Conservation (phyloP, 2,329 filamentous ascomycete genomes). For the Rhynchosporium agropyri region DNA sequence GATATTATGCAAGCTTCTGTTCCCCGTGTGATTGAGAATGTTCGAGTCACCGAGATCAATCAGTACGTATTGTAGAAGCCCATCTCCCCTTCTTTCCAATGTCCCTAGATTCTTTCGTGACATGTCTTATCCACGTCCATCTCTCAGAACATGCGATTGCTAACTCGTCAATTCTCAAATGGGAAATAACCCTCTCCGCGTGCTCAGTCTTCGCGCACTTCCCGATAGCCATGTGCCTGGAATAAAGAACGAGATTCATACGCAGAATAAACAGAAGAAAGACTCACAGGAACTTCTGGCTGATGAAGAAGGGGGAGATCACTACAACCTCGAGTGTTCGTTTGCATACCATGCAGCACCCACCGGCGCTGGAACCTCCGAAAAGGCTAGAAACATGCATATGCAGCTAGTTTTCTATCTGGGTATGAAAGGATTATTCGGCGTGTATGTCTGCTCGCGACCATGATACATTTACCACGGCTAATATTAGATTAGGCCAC, state of each 20-base stretch:
- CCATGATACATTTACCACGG: background rate
- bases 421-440: slow-evolving; percentile 51
- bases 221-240: slow-evolving; percentile 81
- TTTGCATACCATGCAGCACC: slow-evolving; percentile 91
- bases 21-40: slow-evolving; percentile 87
- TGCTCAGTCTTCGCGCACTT: slow-evolving; percentile 83
- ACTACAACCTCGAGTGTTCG: slow-evolving; percentile 89
- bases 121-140: too few species aligned
- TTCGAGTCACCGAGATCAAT: slow-evolving; percentile 91
- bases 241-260: slow-evolving; percentile 78
- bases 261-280: slow-evolving; percentile 77
- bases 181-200: slow-evolving; percentile 85
- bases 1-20: slow-evolving; percentile 98
- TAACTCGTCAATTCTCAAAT: too few species aligned
- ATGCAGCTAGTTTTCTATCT: slow-evolving; percentile 96
- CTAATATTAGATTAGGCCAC: slow-evolving; percentile 24
- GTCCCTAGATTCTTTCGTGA: too few species aligned
- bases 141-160: too few species aligned
- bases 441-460: slow-evolving; percentile 25
- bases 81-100: too few species aligned
- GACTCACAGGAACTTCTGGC: slow-evolving; percentile 86
- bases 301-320: slow-evolving; percentile 86
- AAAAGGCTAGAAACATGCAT: slow-evolving; percentile 92
- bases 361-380: slow-evolving; percentile 67
- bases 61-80: slow-evolving; percentile 49